These are phyloP conservation scores for Dentipellis fragilis DNA, from an alignment of 768 basidiomycete species.

Conservation along the genomic window DNA sequence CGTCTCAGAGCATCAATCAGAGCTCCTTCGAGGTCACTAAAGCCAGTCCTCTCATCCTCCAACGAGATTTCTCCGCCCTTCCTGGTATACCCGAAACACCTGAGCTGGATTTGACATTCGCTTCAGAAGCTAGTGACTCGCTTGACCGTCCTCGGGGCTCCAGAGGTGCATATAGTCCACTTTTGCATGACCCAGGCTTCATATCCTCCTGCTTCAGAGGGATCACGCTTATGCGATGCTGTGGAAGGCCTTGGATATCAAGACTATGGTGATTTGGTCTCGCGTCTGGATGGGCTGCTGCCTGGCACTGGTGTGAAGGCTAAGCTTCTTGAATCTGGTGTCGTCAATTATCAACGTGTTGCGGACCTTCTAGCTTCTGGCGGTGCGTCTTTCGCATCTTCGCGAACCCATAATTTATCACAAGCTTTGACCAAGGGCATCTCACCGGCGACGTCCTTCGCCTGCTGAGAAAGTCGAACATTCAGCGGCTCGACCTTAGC, in stretches of 20 bases:
- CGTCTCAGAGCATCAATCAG: conserved; percentile 31
- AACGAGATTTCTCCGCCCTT: not conserved
- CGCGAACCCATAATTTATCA: too few relatives aligned
- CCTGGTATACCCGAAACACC: not conserved
- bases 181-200: not conserved
- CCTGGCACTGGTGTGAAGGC: not conserved
- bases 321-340: not conserved
- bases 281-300: not conserved
- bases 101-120: not conserved
- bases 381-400: not conserved
- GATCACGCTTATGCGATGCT: not conserved
- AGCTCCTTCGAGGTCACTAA: conserved; percentile 18
- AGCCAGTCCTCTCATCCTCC: conserved; percentile 15
- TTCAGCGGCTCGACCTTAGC: not conserved
- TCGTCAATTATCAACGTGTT: not conserved
- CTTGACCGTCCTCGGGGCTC: not conserved
- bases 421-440: not conserved
- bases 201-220: not conserved
- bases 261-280: not conserved
- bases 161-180: not conserved
- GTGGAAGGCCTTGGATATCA: not conserved
- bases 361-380: not conserved
- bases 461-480: not conserved
- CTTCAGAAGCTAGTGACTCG: not conserved
- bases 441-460: not conserved